Conservation (phyloP, 805 yeast species). For the Maudiozyma saulgeensis region DNA sequence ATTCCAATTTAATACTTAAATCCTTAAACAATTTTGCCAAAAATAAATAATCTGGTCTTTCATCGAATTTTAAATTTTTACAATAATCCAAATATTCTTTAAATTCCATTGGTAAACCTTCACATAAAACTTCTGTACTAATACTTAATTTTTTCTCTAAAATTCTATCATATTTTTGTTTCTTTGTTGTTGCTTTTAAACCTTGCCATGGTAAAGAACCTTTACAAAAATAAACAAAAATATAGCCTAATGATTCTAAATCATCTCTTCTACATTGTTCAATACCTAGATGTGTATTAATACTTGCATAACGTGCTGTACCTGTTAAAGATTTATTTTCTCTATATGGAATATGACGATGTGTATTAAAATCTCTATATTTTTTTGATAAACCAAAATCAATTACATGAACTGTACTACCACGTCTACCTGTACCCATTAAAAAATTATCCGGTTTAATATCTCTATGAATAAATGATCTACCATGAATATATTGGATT, state of each 20-base stretch:
- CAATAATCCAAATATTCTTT: conserved; percentile 83
- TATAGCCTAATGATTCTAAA: conserved; percentile 89
- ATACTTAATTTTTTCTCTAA: conserved; percentile 94
- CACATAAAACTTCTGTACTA: conserved; percentile 78
- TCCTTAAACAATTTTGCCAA: conserved; percentile 88
- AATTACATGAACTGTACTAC: conserved; percentile 90
- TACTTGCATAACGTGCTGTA: conserved; percentile 95
- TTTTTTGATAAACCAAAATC: conserved; percentile 93
- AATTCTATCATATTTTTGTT: conserved; percentile 94
- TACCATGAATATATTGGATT: conserved; percentile 89
- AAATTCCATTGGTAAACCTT: conserved; percentile 89
- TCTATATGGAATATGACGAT: conserved; percentile 90
- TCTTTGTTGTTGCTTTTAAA: conserved; percentile 92
- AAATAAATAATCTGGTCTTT: conserved; percentile 89
- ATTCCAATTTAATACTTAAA: conserved; percentile 78
- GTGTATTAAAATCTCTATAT: conserved; percentile 90
- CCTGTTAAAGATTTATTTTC: conserved; percentile 96
- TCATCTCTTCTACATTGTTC: conserved; percentile 97
- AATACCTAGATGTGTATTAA: conserved; percentile 93
- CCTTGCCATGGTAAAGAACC: conserved; percentile 99
- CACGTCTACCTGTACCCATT: conserved; percentile 86
- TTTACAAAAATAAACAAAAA: conserved; percentile 85
- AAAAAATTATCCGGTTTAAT: conserved; percentile 80
- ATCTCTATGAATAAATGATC: conserved; percentile 83
- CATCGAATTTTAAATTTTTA: conserved; percentile 87